A percentile compares a stretch with the other conserved stretches of the same genome.
These are phyloP conservation scores for Nepenthes mirabilis DNA, from an alignment of 148 eudicot species.

Conservation along the genomic window DNA sequence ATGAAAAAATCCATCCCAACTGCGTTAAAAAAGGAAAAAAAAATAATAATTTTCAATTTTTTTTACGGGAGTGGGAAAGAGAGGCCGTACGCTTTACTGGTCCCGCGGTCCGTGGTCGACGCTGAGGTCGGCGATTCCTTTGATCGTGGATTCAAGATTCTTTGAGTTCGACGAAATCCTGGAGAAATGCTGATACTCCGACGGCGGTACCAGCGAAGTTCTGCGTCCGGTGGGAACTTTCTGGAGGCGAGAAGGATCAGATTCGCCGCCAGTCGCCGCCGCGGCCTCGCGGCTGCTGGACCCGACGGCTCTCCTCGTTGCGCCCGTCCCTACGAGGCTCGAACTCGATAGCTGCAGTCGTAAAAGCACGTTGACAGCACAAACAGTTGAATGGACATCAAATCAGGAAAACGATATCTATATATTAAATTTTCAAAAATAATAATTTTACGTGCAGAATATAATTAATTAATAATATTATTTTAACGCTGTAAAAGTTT, in stretches of 20 bases:
- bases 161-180: constrained; percentile 20
- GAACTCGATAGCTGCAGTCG: constrained; percentile 18
- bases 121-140: constrained; percentile 66
- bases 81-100: constrained; percentile 11
- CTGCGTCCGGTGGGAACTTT: constrained; percentile 21
- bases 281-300: constrained; percentile 35
- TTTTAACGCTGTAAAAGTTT: no score
- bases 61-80: no score
- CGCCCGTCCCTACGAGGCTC: constrained; percentile 11
- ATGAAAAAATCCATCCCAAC: no score
- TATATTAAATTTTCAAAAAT: no score
- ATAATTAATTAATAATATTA: no score
- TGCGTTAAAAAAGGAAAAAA: no score
- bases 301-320: constrained; percentile 26
- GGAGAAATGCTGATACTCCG: constrained; percentile 22
- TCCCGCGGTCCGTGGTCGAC: constrained; percentile 43
- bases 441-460: no score
- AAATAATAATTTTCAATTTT: no score
- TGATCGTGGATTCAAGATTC: constrained; percentile 41
- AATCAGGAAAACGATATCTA: no score
- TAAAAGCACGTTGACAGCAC: no score
- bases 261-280: constrained; percentile 16
- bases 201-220: constrained; percentile 17
- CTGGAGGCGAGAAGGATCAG: constrained; percentile 18
- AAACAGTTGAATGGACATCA: no score